Conservation (phyloP, 192 early-diverging fungal species). For the Coemansia sp. region DNA sequence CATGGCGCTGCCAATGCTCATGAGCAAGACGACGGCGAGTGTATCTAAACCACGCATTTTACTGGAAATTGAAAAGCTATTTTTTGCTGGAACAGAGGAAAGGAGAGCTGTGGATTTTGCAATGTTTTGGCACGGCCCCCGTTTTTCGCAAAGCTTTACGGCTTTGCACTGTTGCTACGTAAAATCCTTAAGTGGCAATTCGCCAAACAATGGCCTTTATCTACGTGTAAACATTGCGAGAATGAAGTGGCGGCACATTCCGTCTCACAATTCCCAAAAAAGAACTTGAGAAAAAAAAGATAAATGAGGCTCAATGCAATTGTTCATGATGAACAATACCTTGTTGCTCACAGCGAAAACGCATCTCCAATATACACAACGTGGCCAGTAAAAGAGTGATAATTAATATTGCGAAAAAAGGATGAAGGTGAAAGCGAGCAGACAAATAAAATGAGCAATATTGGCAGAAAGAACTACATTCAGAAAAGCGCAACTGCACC, state of each 20-base stretch:
- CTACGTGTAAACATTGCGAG: slow-evolving; percentile 2
- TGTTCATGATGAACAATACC: neutral
- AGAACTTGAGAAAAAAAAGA: neutral
- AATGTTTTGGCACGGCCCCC: slow-evolving; percentile 1
- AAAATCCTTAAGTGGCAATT: neutral
- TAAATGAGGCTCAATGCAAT: neutral
- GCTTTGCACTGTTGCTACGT: neutral
- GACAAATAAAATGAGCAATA: neutral
- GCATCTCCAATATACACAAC: neutral
- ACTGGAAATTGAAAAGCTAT: too few species aligned
- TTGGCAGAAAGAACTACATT: neutral
- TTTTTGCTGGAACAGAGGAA: neutral
- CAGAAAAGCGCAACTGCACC: slow-evolving; percentile 45
- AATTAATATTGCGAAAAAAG: neutral
- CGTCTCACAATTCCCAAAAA: neutral
- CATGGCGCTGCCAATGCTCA: neutral
- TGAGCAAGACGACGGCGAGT: neutral
- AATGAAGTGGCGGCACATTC: neutral
- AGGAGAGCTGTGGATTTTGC: neutral
- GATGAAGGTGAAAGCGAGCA: neutral
- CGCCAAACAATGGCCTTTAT: neutral
- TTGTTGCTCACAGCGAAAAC: neutral
- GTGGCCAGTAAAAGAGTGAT: neutral
- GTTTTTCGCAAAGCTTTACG: neutral
- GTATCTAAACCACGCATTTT: slow-evolving; percentile 13